Base-by-base conservation (phyloP, 2,329 filamentous ascomycete species). In the Monosporascus sp. region DNA sequence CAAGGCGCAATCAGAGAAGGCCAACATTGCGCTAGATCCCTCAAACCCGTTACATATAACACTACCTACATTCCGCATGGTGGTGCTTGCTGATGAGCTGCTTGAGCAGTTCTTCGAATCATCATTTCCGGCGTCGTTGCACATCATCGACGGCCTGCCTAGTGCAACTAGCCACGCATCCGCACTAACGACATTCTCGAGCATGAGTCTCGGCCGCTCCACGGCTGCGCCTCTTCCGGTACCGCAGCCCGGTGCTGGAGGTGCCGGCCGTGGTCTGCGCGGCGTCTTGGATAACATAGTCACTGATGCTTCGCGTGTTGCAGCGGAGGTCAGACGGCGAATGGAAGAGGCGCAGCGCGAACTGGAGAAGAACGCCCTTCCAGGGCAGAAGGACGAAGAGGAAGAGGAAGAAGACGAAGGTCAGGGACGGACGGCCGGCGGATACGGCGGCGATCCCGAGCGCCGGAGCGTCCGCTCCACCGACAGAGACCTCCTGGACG, bases 201-300 rank as follows among this genome's bases (percentile, higher is more conserved):
- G 82, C 52, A 78, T 84, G 47, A 82, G 83, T 52, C 80, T 84
- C 50, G 76, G 77, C 52, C 72, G 76, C 52, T 66, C 75, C 47
- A 68, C 72, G 46, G 66, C 70, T 3, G 64, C 69, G 5, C 65
- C 71, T 5, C 61, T 73, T 67, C 73, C 59, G 60, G 69, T 41
- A 64, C 70, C 56, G 59, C 77, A 52, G 63, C 75, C 62, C 24
- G 70, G 68, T 25, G 66, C 65, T 25, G 57, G 72, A n/a, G 75
- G 79, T 1, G 78, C 81, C 39, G 80, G 86, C 56, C 78, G 92
- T 59, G 90, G 94, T 22, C 79, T 99, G 1, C 82, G 94, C 43
- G 94, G 94, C 20, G 94, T 99, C 54, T 77, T 99, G 39, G 94
- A 99, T 73, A 96, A 96, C 63, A 97, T 99, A 63, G 94, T 97